phyloP scores from a whole-genome alignment of 106 monocot genomes.

The Phalaenopsis equestris region DNA sequence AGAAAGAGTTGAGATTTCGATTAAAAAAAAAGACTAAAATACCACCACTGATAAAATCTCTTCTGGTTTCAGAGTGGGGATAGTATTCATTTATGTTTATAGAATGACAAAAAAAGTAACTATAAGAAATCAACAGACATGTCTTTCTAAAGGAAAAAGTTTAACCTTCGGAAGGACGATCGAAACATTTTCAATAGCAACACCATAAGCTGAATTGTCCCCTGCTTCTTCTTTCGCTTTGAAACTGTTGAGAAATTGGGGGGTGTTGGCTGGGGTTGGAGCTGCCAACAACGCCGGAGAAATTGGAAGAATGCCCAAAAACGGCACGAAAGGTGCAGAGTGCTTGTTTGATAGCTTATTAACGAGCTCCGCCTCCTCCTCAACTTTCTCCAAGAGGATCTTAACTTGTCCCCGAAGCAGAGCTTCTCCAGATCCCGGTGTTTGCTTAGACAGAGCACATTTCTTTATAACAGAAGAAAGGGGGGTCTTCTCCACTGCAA shows the following conservation, averaged over 20 bases:
- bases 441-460: conserved; percentile 11
- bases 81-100: too few species aligned
- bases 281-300: conserved; percentile 63
- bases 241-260: conserved; percentile 16
- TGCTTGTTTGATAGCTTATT: conserved; percentile 12
- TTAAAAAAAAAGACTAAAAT: neutral
- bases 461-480: conserved; percentile 23
- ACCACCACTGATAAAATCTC: neutral
- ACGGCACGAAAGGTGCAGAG: conserved; percentile 20
- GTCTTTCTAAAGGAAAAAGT: neutral
- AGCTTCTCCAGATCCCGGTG: conserved; percentile 88
- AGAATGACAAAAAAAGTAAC: too few species aligned
- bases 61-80: too few species aligned
- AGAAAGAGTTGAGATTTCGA: too few species aligned
- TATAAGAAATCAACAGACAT: too few species aligned
- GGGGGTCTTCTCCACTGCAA: conserved; percentile 51
- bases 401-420: conserved; percentile 85
- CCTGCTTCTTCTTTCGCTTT: neutral
- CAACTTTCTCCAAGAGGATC: conserved; percentile 72
- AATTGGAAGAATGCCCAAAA: conserved; percentile 24
- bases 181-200: neutral
- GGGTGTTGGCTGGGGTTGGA: conserved; percentile 81
- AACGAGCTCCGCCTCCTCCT: conserved; percentile 53
- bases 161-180: neutral
- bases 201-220: neutral